Conservation (phyloP, 2,329 filamentous ascomycete species). For the Herpotrichia juniperi region DNA sequence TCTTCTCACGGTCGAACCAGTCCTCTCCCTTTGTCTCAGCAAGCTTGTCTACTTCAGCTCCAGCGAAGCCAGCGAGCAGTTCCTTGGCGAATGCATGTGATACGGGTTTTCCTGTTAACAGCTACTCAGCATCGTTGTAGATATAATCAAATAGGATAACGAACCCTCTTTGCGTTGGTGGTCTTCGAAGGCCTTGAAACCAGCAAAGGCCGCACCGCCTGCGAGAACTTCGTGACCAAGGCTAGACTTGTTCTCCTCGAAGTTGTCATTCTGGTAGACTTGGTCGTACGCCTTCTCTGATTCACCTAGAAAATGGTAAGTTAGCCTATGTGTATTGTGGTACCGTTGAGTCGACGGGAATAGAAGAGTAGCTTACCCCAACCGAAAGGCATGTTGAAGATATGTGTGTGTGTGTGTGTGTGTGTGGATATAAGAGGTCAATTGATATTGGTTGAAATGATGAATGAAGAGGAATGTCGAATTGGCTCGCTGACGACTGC, state of each 20-base stretch:
- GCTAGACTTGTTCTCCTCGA: slow-evolving; percentile 63
- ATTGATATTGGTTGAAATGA: neutral
- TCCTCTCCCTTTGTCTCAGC: slow-evolving; percentile 63
- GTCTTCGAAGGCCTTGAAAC: slow-evolving; percentile 81
- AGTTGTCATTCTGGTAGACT: slow-evolving; percentile 57
- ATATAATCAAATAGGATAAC: slow-evolving; percentile 16
- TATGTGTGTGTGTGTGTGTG: neutral
- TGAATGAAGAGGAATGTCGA: neutral
- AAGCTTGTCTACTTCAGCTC: slow-evolving; percentile 77
- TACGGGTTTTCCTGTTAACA: slow-evolving; percentile 66
- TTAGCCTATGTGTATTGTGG: neutral
- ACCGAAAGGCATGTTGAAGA: slow-evolving; percentile 51
- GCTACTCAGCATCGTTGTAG: neutral
- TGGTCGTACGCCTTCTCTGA: slow-evolving; percentile 60
- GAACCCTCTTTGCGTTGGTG: slow-evolving; percentile 72
- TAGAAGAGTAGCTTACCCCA: slow-evolving; percentile 42
- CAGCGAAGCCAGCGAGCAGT: slow-evolving; percentile 72
- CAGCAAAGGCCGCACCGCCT: slow-evolving; percentile 77
- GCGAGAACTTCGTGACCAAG: slow-evolving; percentile 76
- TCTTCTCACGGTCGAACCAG: slow-evolving; percentile 55
- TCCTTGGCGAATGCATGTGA: slow-evolving; percentile 80
- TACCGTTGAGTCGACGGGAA: neutral
- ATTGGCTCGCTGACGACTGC: neutral
- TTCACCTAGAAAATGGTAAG: slow-evolving; percentile 49
- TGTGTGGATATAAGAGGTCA: neutral